phyloP scores from a whole-genome alignment of 768 basidiomycete genomes.

The Leccinum rimulosum region DNA sequence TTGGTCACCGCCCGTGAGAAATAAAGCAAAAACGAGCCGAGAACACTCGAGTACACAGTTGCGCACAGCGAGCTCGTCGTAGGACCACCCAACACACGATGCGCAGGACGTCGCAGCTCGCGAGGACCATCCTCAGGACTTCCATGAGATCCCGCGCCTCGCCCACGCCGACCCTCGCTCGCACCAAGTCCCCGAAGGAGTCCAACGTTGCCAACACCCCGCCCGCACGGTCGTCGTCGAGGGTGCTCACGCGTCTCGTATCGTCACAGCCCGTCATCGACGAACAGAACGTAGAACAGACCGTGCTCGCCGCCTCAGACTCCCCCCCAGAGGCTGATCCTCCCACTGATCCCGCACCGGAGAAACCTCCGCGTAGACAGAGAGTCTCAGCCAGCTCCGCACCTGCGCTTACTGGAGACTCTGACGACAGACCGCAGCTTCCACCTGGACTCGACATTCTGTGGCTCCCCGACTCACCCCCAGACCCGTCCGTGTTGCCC shows the following conservation, averaged over 20 bases:
- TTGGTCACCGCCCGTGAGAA: conserved; percentile 14
- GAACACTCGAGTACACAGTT: too few relatives aligned
- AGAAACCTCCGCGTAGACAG: conserved; percentile 26
- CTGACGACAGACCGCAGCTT: conserved; percentile 41
- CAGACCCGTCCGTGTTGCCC: conserved; percentile 43
- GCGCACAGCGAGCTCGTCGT: conserved; percentile 7
- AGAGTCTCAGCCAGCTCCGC: conserved; percentile 2
- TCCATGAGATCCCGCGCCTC: conserved; percentile 7
- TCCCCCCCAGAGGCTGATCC: conserved; percentile 27
- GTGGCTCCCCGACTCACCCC: conserved; percentile 51
- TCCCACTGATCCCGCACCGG: conserved; percentile 18
- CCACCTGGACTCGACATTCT: conserved; percentile 60
- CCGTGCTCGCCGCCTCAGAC: conserved; percentile 11
- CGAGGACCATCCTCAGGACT: conserved; percentile 68
- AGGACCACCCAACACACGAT: conserved; percentile 59
- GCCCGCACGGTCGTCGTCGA: conserved; percentile 11
- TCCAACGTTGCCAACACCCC: conserved; percentile 7
- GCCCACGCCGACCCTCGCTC: conserved; percentile 15
- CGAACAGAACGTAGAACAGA: conserved; percentile 14
- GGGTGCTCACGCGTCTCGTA: conserved; percentile 25
- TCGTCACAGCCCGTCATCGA: conserved; percentile 20
- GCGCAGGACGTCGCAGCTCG: conserved; percentile 59
- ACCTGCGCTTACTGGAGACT: conserved; percentile 14
- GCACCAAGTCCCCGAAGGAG: conserved; percentile 25
- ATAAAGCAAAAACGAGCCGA: background rate